Base-by-base conservation (phyloP, 2,329 filamentous ascomycete genomes). In the Periglandula ipomoeae region DNA sequence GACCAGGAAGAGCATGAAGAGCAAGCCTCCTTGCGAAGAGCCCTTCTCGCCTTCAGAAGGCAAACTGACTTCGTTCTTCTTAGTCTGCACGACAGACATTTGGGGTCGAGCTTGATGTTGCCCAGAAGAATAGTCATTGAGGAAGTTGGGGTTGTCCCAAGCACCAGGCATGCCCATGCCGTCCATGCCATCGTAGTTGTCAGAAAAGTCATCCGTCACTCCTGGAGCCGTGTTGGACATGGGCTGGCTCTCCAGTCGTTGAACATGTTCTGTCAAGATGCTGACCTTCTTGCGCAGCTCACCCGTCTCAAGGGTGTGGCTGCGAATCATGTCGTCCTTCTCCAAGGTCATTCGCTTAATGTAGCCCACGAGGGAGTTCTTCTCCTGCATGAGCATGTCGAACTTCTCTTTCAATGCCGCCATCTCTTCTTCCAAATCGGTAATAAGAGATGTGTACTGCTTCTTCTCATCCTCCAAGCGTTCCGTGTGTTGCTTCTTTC, bases 401-500 rank as follows among this genome's bases (percentile, higher is more conserved):
- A 87, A 72, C 61, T 85, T 81, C 41, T 82, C 65, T 58, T 84
- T 82, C 59, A 90, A 74, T 50, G 80, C 76, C 47, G 73, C 72
- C 55, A 95, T 72, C 57, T 88, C 83, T 50, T 93, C 85, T 63
- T 96, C 87, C 61, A 96, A 76, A 48, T 84, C 78, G 56, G 72
- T 79, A 63, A 96, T 87, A 63, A 87, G 72, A 58, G 80, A 78
- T 49, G 84, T 87, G 72, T 82, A 94, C 51, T 87, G 81, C 75
- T 96, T 96, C 78, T 97, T 96, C 73, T 97, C 91, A 66, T 93
- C 86, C 68, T 97, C 93, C 41, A 97, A 81, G 59, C 93, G 84
- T 71, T 97, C 93, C 30, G 93, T 97, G 71, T 97, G 91, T 70
- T 89, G 86, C 80, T 97, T 97, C 78, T 97, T 98, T 59, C 93